Percentiles rank a stretch among this genome's conserved stretches.
Conservation (phyloP, 2,329 filamentous ascomycete genomes). For the Coniochaeta sp. region DNA sequence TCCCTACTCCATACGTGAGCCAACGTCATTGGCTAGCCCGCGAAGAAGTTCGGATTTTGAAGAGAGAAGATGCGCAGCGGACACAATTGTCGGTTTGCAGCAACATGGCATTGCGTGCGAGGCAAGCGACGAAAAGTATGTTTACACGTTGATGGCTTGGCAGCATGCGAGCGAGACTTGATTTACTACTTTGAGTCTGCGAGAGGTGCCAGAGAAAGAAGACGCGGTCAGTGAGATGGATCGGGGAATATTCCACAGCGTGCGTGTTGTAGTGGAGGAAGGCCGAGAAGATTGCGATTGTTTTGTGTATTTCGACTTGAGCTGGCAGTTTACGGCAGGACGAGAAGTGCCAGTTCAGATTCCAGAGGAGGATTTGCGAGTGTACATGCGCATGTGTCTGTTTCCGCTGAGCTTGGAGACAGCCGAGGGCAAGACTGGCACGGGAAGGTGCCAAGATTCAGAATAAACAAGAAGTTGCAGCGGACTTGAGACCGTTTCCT, state of each 20-base stretch:
- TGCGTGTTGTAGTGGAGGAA: background rate
- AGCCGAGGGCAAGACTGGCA: background rate
- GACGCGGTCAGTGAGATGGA: background rate
- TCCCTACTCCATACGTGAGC: background rate
- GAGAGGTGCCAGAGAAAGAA: background rate
- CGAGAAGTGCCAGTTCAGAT: background rate
- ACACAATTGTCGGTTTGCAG: background rate
- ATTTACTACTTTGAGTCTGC: background rate
- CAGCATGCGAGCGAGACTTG: background rate
- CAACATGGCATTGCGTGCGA: background rate
- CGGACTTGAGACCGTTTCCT: background rate
- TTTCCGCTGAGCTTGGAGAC: background rate
- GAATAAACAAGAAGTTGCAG: background rate
- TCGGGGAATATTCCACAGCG: background rate
- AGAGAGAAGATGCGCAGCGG: background rate
- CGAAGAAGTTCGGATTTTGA: background rate
- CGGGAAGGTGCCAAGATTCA: background rate
- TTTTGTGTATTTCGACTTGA: background rate
- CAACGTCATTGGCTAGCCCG: constrained; percentile 1
- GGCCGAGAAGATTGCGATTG: background rate
- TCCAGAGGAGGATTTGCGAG: background rate
- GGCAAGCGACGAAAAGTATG: background rate
- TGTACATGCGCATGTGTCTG: background rate
- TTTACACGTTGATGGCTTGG: background rate
- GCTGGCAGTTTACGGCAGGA: background rate